Conservation (phyloP, 257 asterid genomes). For the Nemophila menziesii region DNA sequence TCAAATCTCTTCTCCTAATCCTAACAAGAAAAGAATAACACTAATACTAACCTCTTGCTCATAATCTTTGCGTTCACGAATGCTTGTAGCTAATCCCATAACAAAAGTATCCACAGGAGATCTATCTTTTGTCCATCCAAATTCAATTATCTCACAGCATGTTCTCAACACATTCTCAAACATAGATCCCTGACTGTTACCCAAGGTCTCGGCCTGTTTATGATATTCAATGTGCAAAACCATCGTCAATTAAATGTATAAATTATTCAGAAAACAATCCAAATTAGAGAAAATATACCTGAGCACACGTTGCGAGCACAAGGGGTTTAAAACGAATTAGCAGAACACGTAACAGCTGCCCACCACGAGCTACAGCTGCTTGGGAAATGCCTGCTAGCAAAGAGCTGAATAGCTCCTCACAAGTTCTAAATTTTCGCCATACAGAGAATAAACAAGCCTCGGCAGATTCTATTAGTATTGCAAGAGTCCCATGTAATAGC, state of each 20-base stretch:
- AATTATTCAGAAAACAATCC: constrained; percentile 1
- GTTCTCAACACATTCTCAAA: constrained; percentile 78
- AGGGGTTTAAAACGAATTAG: constrained; percentile 87
- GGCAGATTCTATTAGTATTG: constrained; percentile 70
- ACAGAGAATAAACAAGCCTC: constrained; percentile 77
- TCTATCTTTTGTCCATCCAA: constrained; percentile 85
- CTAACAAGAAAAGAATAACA: background rate
- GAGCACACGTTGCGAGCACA: constrained; percentile 78
- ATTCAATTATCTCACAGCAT: constrained; percentile 78
- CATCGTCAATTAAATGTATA: constrained; percentile 1
- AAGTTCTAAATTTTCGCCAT: constrained; percentile 85
- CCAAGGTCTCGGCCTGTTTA: constrained; percentile 73
- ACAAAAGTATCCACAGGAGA: constrained; percentile 97
- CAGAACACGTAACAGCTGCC: constrained; percentile 84
- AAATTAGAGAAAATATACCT: constrained; percentile 39
- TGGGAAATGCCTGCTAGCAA: constrained; percentile 88
- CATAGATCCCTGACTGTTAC: constrained; percentile 76
- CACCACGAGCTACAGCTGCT: constrained; percentile 76
- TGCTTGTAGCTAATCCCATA: constrained; percentile 77
- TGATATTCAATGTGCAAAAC: constrained; percentile 8
- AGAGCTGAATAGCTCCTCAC: constrained; percentile 88
- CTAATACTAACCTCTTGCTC: constrained; percentile 69
- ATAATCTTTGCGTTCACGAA: constrained; percentile 79
- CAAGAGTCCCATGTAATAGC: constrained; percentile 85
- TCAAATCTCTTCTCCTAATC: background rate